A percentile compares a stretch with the other conserved stretches of the same genome.
phyloP scores from a whole-genome alignment of 192 early-diverging fungal species.

The Linnemannia zychae region DNA sequence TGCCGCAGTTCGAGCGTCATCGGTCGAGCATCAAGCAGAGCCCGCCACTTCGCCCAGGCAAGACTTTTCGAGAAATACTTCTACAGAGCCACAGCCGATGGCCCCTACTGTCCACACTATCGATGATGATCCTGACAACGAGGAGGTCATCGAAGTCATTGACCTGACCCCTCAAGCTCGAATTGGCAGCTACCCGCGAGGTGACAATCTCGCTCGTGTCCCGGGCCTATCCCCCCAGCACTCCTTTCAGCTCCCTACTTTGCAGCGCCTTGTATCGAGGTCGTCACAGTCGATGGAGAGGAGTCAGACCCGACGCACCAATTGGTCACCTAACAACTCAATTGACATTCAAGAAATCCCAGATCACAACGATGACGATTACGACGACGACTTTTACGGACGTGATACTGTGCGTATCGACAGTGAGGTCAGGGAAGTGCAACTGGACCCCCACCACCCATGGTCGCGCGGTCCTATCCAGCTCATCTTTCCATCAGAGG shows the following conservation, averaged over 20 bases:
- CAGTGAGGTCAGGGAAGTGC: slow-evolving; percentile 37
- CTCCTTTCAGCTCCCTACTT: slow-evolving; percentile 26
- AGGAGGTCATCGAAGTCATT: slow-evolving; percentile 34
- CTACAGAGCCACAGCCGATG: neutral
- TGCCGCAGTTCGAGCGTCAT: neutral
- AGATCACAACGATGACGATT: slow-evolving; percentile 35
- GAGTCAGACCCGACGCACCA: slow-evolving; percentile 25
- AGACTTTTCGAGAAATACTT: neutral
- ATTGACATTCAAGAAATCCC: slow-evolving; percentile 28
- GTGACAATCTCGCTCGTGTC: slow-evolving; percentile 34
- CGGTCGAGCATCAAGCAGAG: neutral
- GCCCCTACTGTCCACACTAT: neutral
- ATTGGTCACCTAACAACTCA: neutral
- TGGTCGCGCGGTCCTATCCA: slow-evolving; percentile 45
- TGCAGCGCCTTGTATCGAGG: slow-evolving; percentile 36
- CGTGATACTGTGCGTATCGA: slow-evolving; percentile 39
- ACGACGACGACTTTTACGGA: slow-evolving; percentile 35
- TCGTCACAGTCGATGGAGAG: slow-evolving; percentile 28
- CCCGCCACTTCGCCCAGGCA: slow-evolving; percentile 3
- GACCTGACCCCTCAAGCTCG: slow-evolving; percentile 27
- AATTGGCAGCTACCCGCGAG: slow-evolving; percentile 15
- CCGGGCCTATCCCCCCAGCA: slow-evolving; percentile 22
- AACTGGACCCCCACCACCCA: slow-evolving; percentile 42
- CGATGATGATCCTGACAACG: slow-evolving; percentile 25
- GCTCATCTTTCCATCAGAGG: slow-evolving; percentile 25